Conservation (phyloP, 768 basidiomycete genomes). For the Suillus subluteus region DNA sequence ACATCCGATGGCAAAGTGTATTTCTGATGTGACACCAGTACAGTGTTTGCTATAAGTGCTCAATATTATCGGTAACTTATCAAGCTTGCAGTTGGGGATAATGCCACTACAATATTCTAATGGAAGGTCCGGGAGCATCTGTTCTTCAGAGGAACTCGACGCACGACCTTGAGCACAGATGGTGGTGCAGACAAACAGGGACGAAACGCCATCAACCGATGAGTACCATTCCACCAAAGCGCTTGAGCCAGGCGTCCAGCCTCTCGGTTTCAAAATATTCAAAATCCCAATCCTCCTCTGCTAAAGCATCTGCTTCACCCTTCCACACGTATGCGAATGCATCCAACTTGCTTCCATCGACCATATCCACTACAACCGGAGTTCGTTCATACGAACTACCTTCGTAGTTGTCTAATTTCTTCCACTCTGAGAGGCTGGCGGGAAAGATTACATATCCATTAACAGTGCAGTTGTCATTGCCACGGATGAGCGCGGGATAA, state of each 20-base stretch:
- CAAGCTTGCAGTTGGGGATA: neutral
- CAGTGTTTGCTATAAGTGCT: neutral
- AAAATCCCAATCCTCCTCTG: neutral
- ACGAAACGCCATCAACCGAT: neutral
- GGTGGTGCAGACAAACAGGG: neutral
- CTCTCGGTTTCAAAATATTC: neutral
- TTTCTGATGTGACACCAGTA: neutral
- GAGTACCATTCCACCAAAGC: conserved; percentile 3
- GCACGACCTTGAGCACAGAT: too few relatives aligned
- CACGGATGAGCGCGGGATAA: neutral
- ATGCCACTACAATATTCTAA: neutral
- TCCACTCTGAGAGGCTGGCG: neutral
- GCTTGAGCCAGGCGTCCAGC: neutral
- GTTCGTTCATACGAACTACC: neutral
- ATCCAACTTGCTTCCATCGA: neutral
- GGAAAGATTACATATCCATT: conserved; percentile 4
- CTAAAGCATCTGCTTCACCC: neutral
- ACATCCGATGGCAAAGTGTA: neutral
- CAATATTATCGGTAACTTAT: neutral
- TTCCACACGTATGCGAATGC: neutral
- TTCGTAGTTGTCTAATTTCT: neutral
- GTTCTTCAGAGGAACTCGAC: neutral
- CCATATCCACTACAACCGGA: neutral
- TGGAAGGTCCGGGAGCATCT: neutral
- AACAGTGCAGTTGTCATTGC: neutral